phyloP scores from a whole-genome alignment of 2,329 filamentous ascomycete species.

The Ophiostoma ulmi region DNA sequence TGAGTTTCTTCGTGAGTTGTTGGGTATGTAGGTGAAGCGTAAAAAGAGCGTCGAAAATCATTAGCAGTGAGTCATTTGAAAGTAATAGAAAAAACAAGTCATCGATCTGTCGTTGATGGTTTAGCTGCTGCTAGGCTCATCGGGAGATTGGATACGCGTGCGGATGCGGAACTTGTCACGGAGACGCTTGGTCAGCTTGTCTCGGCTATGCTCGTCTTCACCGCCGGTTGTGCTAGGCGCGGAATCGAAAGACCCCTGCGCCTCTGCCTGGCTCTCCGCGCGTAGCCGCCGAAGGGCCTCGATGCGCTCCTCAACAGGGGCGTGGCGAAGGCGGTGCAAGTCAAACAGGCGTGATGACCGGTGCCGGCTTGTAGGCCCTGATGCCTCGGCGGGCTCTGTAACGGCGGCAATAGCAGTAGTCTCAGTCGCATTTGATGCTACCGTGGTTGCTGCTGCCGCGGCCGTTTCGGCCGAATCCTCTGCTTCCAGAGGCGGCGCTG shows the following conservation, averaged over 20 bases:
- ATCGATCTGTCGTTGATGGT: neutral
- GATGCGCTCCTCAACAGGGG: conserved; percentile 58
- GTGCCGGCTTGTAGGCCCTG: conserved; percentile 28
- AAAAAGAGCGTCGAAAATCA: neutral
- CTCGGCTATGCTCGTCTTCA: conserved; percentile 37
- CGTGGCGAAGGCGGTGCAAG: conserved; percentile 52
- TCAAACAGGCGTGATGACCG: conserved; percentile 53
- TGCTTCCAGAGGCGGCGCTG: conserved; percentile 42
- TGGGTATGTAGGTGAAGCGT: neutral
- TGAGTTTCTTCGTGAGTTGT: neutral
- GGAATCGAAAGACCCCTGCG: neutral
- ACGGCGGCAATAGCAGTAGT: neutral
- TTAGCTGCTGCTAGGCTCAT: conserved; percentile 13
- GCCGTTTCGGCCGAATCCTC: conserved; percentile 30
- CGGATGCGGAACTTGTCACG: conserved; percentile 51
- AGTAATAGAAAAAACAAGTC: neutral
- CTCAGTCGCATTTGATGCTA: neutral
- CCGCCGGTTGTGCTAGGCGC: conserved; percentile 29
- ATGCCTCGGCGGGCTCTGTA: conserved; percentile 28
- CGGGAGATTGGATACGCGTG: conserved; percentile 40
- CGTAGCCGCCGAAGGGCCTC: conserved; percentile 51
- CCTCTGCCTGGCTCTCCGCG: conserved; percentile 36
- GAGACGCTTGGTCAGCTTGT: conserved; percentile 45
- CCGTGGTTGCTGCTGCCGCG: neutral
- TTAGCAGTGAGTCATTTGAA: neutral